A percentile compares a stretch with the other conserved stretches of the same genome.
Evolutionary conservation across 495 filamentous ascomycete genomes (phyloP).

Genomic region (Neurospora tetrasperma): DNA sequence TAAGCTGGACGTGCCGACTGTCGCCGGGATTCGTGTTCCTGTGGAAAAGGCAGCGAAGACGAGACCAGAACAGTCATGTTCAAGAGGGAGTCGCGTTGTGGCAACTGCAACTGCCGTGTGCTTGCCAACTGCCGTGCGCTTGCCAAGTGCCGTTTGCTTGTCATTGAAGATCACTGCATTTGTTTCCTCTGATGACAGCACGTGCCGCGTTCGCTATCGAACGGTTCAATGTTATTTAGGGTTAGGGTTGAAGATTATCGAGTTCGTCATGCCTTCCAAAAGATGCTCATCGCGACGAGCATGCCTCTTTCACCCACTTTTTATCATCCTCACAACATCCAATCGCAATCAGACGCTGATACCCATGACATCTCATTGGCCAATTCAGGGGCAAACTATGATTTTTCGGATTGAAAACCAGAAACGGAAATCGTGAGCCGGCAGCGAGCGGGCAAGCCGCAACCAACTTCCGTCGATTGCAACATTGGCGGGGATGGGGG

Average conservation of each 20-base stretch:
- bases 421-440: background rate
- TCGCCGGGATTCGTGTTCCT: background rate
- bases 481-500: background rate
- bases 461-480: background rate
- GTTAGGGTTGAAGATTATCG: background rate
- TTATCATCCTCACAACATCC: background rate
- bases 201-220: conserved; percentile 1
- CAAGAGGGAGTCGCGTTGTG: background rate
- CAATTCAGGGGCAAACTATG: background rate
- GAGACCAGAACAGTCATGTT: background rate
- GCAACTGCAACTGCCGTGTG: background rate
- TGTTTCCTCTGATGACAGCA: conserved; percentile 8
- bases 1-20: background rate
- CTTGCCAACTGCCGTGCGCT: no score
- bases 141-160: background rate
- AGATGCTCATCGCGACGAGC: background rate
- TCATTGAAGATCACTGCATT: background rate
- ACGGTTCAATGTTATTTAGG: background rate
- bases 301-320: background rate
- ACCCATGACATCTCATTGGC: background rate
- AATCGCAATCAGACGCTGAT: background rate
- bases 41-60: background rate
- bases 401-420: background rate
- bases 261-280: no score
- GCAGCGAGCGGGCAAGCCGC: background rate